phyloP scores from a whole-genome alignment of 139 green algal species.

The Chlorella sp. region DNA sequence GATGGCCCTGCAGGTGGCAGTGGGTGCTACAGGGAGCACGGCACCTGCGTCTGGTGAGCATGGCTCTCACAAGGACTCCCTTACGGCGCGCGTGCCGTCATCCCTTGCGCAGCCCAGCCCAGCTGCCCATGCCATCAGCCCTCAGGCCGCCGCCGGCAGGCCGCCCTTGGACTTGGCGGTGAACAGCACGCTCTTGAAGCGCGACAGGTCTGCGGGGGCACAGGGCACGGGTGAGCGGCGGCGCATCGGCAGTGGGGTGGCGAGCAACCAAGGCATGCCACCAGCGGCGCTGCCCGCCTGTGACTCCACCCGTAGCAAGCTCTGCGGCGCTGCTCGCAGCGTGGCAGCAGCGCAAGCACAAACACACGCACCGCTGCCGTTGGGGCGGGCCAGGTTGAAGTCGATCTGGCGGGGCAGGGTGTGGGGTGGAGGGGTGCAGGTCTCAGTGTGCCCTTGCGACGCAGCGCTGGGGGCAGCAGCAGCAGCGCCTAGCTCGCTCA shows the following conservation, averaged over 20 bases:
- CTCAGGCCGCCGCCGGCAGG: conserved; percentile 8
- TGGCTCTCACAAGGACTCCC: too few species aligned
- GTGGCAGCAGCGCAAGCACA: not conserved
- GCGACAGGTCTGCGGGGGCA: conserved; percentile 42
- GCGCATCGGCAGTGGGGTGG: not conserved
- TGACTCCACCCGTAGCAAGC: not conserved
- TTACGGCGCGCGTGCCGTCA: too few species aligned
- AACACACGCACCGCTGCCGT: conserved; percentile 18
- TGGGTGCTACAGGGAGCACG: too few species aligned
- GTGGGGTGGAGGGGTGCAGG: too few species aligned
- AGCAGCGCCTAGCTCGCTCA: too few species aligned
- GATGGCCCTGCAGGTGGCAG: too few species aligned
- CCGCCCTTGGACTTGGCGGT: conserved; percentile 47
- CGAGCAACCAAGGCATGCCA: not conserved
- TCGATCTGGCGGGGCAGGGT: conserved; percentile 33
- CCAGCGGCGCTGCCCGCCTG: too few species aligned
- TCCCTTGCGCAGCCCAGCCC: too few species aligned
- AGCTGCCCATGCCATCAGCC: too few species aligned
- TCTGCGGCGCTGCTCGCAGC: not conserved
- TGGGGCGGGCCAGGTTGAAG: conserved; percentile 45
- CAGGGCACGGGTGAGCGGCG: not conserved
- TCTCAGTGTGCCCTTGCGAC: too few species aligned
- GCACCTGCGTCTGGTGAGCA: too few species aligned
- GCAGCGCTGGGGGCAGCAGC: too few species aligned
- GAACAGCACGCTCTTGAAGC: conserved; percentile 61